Conservation (phyloP, 2,329 filamentous ascomycete genomes). For the Pseudogymnoascus pannorum region DNA sequence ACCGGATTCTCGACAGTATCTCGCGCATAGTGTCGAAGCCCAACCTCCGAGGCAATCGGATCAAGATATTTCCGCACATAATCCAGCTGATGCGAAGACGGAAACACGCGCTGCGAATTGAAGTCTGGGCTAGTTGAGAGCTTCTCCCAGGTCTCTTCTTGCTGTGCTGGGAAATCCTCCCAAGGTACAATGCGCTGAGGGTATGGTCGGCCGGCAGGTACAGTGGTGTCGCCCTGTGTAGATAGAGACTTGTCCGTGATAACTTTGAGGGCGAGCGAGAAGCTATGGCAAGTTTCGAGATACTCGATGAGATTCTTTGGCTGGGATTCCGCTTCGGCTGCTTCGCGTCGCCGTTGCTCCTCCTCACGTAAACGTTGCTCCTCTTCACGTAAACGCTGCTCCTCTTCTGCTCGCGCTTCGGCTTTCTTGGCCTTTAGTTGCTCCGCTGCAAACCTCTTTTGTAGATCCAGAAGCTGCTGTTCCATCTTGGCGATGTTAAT, state of each 20-base stretch:
- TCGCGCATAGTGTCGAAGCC: slow-evolving; percentile 30
- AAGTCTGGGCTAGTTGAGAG: slow-evolving; percentile 23
- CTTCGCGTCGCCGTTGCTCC: slow-evolving; percentile 16
- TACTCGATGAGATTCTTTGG: slow-evolving; percentile 18
- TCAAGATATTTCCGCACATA: slow-evolving; percentile 27
- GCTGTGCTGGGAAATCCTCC: slow-evolving; percentile 27
- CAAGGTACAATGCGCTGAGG: slow-evolving; percentile 33
- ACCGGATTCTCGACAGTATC: slow-evolving; percentile 33
- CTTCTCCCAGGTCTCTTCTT: slow-evolving; percentile 29
- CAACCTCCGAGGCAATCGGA: slow-evolving; percentile 31
- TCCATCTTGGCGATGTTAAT: not conserved
- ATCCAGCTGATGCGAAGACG: slow-evolving; percentile 29
- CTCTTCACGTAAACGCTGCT: slow-evolving; percentile 12
- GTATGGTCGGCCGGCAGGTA: slow-evolving; percentile 29
- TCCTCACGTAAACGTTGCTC: slow-evolving; percentile 15
- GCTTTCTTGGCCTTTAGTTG: slow-evolving; percentile 16
- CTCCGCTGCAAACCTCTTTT: not conserved
- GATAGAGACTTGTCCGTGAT: slow-evolving; percentile 28
- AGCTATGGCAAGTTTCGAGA: slow-evolving; percentile 30
- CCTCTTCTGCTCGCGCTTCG: slow-evolving; percentile 27
- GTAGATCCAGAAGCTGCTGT: not conserved
- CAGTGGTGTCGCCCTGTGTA: slow-evolving; percentile 30
- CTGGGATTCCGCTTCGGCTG: not conserved
- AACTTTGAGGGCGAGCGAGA: slow-evolving; percentile 28
- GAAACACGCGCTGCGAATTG: slow-evolving; percentile 26